Evolutionary conservation across 768 basidiomycete genomes (phyloP), one percentile per base, ranked within the genome.

Genomic region (Lactifluus pinguis): DNA sequence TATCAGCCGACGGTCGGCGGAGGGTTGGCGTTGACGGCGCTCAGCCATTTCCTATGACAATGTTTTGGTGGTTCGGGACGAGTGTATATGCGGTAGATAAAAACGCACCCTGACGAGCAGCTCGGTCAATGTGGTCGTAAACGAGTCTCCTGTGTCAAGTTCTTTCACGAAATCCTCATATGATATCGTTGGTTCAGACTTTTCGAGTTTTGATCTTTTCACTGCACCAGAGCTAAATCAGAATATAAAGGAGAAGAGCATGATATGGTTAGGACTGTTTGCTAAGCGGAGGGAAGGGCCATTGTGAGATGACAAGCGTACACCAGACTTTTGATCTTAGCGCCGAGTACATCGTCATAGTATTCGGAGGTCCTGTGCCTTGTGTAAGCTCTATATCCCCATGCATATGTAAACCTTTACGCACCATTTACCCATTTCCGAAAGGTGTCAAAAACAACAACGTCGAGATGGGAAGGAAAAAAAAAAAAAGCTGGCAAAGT

Each of bases 311-410:
- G 51, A 41, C 39, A 36, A 47, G 68, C 88, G 69, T 81, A 92
- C 89, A 90, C 84, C 68, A 92, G 69, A 66, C 76, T 83, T 74
- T 85, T 88, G 66, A 92, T 78, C 81, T 91, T 92, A 61, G 81
- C 76, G 65, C 80, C 79, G 10, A 92, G 74, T 39, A 90, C 83
- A 68, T 87, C 82, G 73, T 92, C 89, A 62, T 82, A 79, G 68
- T 86, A 82, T 70, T 83, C 82, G 45, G 81, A 73, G 17, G 86
- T 87, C 89, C 89, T 91, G 68, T 57, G 48, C 17, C 9, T 44
- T 30, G 25, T 30, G 25, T 49, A 38, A 59, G 51, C 10, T 29
- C 55, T 38, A 59, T 29, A 56, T 60, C 64, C 64, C 65, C 55
- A 57, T 49, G 45, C 47, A 59, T 59, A 52, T 42, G 51, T 45